Percentiles rank a stretch among this genome's conserved stretches.
These are phyloP conservation scores for Immersiella caudata DNA, from an alignment of 495 filamentous ascomycete species.

Conservation along the genomic window DNA sequence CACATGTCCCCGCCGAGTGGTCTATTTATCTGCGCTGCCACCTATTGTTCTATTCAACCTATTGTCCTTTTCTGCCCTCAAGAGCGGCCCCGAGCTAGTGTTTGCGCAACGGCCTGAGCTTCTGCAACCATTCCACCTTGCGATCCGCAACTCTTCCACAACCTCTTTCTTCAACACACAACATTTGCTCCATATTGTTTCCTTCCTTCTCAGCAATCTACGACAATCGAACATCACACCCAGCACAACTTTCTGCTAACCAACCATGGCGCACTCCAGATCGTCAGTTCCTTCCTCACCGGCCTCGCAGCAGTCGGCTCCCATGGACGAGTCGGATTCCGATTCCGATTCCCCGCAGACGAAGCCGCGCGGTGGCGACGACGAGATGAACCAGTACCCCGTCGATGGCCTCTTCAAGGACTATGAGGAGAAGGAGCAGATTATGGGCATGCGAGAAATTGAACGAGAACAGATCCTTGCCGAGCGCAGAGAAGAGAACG, in stretches of 20 bases:
- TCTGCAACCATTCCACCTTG: not conserved
- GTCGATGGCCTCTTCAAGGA: conserved; percentile 86
- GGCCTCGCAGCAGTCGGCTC: conserved; percentile 76
- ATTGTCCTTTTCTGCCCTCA: not conserved
- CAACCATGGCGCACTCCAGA: conserved; percentile 38
- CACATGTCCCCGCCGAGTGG: not conserved
- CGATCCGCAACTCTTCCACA: not conserved
- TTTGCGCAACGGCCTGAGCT: not conserved
- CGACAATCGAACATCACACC: conserved; percentile 1
- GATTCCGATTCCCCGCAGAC: conserved; percentile 62
- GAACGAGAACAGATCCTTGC: conserved; percentile 88
- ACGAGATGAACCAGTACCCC: conserved; percentile 73
- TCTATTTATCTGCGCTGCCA: not conserved
- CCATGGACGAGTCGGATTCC: conserved; percentile 88
- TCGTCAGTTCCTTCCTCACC: conserved; percentile 67
- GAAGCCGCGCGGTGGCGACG: conserved; percentile 56
- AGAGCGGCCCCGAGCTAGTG: not conserved
- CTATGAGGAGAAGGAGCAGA: conserved; percentile 74
- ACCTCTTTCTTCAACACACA: not conserved
- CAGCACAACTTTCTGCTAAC: conserved; percentile 23
- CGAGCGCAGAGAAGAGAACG: conserved; percentile 79
- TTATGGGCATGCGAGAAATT: conserved; percentile 86
- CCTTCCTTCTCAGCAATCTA: not conserved
- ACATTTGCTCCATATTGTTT: not conserved
- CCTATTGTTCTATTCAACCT: not conserved